These are phyloP conservation scores for Pichia inconspicua DNA, from an alignment of 1,139 yeast genomes.

Conservation along the genomic window DNA sequence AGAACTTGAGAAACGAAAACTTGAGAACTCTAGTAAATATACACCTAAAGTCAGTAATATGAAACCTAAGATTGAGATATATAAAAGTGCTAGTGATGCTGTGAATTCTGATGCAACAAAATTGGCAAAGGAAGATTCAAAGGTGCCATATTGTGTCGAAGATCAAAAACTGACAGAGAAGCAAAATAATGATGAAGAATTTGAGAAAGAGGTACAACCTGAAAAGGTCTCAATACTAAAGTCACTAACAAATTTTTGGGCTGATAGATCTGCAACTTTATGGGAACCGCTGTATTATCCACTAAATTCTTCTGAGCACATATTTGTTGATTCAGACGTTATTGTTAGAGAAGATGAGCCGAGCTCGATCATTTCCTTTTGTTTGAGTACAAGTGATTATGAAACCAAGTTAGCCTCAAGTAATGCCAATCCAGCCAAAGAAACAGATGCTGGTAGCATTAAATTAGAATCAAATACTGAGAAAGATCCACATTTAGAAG, in stretches of 20 bases:
- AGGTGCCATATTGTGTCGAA: slow-evolving; percentile 2
- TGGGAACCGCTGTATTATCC: slow-evolving; percentile 95
- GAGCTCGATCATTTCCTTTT: slow-evolving; percentile 86
- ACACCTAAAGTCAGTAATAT: slow-evolving; percentile 76
- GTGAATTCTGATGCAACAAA: slow-evolving; percentile 32
- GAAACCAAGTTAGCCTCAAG: slow-evolving; percentile 28
- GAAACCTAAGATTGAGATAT: slow-evolving; percentile 86
- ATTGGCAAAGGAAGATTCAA: not conserved
- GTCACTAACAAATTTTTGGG: slow-evolving; percentile 90
- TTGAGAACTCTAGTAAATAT: slow-evolving; percentile 49
- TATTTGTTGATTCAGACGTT: slow-evolving; percentile 89
- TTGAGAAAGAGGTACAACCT: slow-evolving; percentile 19
- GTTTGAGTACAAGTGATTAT: slow-evolving; percentile 80
- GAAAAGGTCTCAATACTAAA: slow-evolving; percentile 76
- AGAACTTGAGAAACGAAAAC: slow-evolving; percentile 60
- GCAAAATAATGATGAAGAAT: not conserved
- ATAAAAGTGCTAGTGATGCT: slow-evolving; percentile 83
- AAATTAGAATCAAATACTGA: not conserved
- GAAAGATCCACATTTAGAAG: not conserved
- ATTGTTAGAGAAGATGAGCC: slow-evolving; percentile 97
- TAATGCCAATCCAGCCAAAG: not conserved
- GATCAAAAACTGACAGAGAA: not conserved
- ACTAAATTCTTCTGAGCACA: slow-evolving; percentile 70
- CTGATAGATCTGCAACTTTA: slow-evolving; percentile 88
- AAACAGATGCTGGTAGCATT: not conserved